These are phyloP conservation scores for Ceratocystis lukuohia DNA, from an alignment of 2,329 filamentous ascomycete species.

Conservation along the genomic window DNA sequence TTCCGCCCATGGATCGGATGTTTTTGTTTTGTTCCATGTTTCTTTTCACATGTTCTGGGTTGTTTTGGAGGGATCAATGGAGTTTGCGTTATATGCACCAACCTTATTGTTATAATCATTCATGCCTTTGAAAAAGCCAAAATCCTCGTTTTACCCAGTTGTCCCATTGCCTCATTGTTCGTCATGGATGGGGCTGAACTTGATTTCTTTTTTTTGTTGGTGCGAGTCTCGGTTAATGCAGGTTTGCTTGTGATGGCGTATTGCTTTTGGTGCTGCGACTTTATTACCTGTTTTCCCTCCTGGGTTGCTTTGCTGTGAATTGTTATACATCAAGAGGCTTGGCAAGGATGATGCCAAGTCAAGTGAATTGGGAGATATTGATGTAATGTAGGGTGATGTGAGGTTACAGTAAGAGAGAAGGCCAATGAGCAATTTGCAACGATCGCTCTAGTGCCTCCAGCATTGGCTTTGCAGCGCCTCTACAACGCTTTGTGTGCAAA, in stretches of 20 bases:
- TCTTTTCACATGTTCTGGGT: slow-evolving; percentile 12
- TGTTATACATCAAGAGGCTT: slow-evolving; percentile 8
- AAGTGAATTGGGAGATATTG: neutral
- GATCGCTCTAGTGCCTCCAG: no score
- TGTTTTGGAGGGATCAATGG: slow-evolving; percentile 15
- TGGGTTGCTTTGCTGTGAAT: slow-evolving; percentile 6
- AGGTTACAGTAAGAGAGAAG: neutral
- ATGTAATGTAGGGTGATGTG: neutral
- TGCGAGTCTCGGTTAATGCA: neutral
- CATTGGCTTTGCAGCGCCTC: no score
- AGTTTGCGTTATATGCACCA: slow-evolving; percentile 17
- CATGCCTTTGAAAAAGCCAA: slow-evolving; percentile 15
- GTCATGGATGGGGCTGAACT: neutral
- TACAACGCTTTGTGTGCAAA: no score
- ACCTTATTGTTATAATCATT: slow-evolving; percentile 17
- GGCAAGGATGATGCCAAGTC: neutral
- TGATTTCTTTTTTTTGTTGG: neutral
- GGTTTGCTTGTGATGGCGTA: neutral
- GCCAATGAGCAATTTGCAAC: neutral
- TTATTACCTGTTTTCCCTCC: neutral
- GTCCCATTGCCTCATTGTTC: no score
- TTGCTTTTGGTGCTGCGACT: neutral
- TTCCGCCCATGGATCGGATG: slow-evolving; percentile 11
- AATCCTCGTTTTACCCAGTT: neutral
- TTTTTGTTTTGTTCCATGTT: slow-evolving; percentile 11